phyloP scores from a whole-genome alignment of 495 filamentous ascomycete genomes.

The Pyrenula aspistea region DNA sequence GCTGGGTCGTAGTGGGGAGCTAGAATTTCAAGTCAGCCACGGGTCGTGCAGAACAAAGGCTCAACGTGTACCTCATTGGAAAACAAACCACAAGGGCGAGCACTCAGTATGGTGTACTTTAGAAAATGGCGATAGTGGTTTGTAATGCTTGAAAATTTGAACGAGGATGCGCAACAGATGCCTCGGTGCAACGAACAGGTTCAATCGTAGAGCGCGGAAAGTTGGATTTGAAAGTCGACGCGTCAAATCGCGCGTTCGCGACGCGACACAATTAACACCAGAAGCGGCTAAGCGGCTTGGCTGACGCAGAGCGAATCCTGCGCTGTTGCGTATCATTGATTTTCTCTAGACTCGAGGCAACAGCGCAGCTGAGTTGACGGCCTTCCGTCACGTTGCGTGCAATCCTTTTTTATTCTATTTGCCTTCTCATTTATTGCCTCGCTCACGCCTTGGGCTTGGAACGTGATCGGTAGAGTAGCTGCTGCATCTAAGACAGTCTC shows the following conservation, averaged over 20 bases:
- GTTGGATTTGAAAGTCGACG: too few species aligned
- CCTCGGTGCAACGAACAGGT: too few species aligned
- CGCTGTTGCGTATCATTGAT: neutral
- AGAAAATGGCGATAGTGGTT: neutral
- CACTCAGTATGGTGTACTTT: neutral
- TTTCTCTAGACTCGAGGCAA: neutral
- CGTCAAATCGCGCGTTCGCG: neutral
- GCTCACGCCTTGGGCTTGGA: too few species aligned
- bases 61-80: conserved; percentile 22
- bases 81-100: too few species aligned
- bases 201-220: too few species aligned
- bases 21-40: conserved; percentile 14
- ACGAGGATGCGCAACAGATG: too few species aligned
- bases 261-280: neutral
- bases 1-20: conserved; percentile 74
- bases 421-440: too few species aligned
- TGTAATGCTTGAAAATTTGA: too few species aligned
- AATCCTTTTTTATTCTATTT: too few species aligned
- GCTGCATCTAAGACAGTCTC: too few species aligned
- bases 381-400: too few species aligned
- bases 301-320: neutral
- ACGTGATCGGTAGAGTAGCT: too few species aligned
- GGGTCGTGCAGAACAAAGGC: conserved; percentile 4
- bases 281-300: neutral
- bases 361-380: neutral